Conservation (phyloP, 768 basidiomycete species). For the Omphalotus guepiniiformis region DNA sequence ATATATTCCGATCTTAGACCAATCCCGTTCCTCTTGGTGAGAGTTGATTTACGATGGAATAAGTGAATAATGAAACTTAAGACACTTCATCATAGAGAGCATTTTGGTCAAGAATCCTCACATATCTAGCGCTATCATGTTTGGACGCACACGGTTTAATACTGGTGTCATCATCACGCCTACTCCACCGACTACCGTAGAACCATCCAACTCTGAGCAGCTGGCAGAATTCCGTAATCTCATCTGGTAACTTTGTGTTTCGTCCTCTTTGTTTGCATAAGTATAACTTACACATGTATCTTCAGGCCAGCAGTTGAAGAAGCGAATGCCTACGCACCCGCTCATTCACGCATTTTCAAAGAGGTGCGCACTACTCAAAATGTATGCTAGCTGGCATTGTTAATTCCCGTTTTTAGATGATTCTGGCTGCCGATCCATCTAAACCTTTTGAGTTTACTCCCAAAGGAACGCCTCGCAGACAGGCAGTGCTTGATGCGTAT, state of each 20-base stretch:
- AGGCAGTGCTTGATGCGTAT: constrained; percentile 20
- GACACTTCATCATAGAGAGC: constrained; percentile 21
- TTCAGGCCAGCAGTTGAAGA: constrained; percentile 20
- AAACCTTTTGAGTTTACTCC: constrained; percentile 30
- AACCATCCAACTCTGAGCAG: constrained; percentile 19
- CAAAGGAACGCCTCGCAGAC: constrained; percentile 26
- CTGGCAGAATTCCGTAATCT: constrained; percentile 23
- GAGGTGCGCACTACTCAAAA: constrained; percentile 13
- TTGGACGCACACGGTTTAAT: constrained; percentile 30
- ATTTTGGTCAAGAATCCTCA: constrained; percentile 28
- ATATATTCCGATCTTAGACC: constrained; percentile 18
- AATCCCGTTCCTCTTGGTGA: constrained; percentile 31
- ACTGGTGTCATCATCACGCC: constrained; percentile 34
- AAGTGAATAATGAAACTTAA: constrained; percentile 9
- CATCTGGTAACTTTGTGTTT: no score
- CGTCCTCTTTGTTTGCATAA: neutral
- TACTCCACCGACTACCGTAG: constrained; percentile 17
- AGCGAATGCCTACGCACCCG: constrained; percentile 23
- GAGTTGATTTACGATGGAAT: neutral
- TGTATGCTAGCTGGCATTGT: neutral
- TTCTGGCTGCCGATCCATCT: constrained; percentile 23
- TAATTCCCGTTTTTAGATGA: constrained; percentile 22
- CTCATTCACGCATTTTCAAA: constrained; percentile 27
- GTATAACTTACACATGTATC: neutral
- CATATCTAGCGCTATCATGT: constrained; percentile 27